These are phyloP conservation scores for Xylaria polymorpha DNA, from an alignment of 2,329 filamentous ascomycete genomes.

Conservation along the genomic window DNA sequence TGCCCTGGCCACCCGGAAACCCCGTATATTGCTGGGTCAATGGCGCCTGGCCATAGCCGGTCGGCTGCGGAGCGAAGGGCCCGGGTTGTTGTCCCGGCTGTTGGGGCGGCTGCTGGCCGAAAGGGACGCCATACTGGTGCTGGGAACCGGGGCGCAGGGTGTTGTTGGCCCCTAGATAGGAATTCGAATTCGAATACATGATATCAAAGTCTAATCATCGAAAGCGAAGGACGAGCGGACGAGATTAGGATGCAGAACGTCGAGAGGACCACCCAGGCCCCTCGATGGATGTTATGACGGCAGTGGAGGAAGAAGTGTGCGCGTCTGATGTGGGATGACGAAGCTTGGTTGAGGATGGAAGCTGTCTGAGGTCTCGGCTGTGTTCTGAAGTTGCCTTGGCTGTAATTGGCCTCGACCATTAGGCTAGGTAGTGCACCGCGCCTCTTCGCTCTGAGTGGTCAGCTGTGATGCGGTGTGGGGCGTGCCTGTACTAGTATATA, in stretches of 20 bases:
- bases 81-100: conserved; percentile 63
- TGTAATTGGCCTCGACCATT: conserved; percentile 10
- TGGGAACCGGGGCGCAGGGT: conserved; percentile 76
- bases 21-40: conserved; percentile 70
- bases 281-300: conserved; percentile 41
- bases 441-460: conserved; percentile 28
- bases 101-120: conserved; percentile 59
- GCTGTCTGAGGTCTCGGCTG: conserved; percentile 30
- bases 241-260: conserved; percentile 21
- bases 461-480: conserved; percentile 19
- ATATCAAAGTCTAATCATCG: conserved; percentile 29
- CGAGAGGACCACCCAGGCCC: conserved; percentile 43
- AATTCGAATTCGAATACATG: conserved; percentile 94
- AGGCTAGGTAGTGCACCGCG: neutral
- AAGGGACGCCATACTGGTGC: conserved; percentile 67
- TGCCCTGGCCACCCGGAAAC: conserved; percentile 66
- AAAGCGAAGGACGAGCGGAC: conserved; percentile 15
- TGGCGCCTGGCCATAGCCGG: conserved; percentile 67
- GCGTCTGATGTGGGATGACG: conserved; percentile 40
- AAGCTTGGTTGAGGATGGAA: conserved; percentile 38
- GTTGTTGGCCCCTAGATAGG: conserved; percentile 83
- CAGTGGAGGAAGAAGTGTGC: conserved; percentile 30
- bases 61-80: conserved; percentile 69
- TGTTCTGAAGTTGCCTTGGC: conserved; percentile 36
- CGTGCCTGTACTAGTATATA: neutral